Evolutionary conservation across 768 basidiomycete species (phyloP).

Genomic region (Auriscalpium orientale): DNA sequence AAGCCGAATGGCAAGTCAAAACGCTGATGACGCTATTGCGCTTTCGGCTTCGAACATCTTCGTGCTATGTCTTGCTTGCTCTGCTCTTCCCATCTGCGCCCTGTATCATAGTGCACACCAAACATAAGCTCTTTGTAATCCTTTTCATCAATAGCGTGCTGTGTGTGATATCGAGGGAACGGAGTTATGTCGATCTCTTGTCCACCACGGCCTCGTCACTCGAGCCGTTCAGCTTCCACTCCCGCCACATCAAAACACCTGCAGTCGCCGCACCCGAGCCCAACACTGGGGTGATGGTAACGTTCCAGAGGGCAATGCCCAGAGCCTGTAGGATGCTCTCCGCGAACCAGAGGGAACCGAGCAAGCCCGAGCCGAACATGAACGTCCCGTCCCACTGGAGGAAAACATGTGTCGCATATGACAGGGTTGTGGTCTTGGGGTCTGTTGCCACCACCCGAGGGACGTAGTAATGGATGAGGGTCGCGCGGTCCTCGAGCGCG

Average conservation of each 20-base stretch:
- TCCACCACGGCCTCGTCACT: background rate
- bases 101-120: slow-evolving; percentile 6
- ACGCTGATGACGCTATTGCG: background rate
- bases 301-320: slow-evolving; percentile 4
- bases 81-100: slow-evolving; percentile 1
- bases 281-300: slow-evolving; percentile 1
- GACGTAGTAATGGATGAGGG: slow-evolving; percentile 4
- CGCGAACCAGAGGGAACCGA: slow-evolving; percentile 11
- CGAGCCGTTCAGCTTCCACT: slow-evolving; percentile 5
- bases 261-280: slow-evolving; percentile 13
- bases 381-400: slow-evolving; percentile 11
- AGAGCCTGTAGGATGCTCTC: background rate
- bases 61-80: background rate
- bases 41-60: background rate
- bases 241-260: slow-evolving; percentile 11
- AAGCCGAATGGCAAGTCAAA: slow-evolving; percentile 23
- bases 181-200: background rate
- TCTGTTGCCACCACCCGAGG: slow-evolving; percentile 1
- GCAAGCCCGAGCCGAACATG: slow-evolving; percentile 3
- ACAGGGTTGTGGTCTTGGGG: slow-evolving; percentile 1
- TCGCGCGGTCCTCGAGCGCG: background rate
- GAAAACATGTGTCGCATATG: slow-evolving; percentile 1
- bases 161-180: background rate
- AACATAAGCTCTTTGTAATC: too few species aligned
- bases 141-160: too few species aligned